Evolutionary conservation across 495 filamentous ascomycete species (phyloP).

Genomic region (Talaromyces borbonicus): DNA sequence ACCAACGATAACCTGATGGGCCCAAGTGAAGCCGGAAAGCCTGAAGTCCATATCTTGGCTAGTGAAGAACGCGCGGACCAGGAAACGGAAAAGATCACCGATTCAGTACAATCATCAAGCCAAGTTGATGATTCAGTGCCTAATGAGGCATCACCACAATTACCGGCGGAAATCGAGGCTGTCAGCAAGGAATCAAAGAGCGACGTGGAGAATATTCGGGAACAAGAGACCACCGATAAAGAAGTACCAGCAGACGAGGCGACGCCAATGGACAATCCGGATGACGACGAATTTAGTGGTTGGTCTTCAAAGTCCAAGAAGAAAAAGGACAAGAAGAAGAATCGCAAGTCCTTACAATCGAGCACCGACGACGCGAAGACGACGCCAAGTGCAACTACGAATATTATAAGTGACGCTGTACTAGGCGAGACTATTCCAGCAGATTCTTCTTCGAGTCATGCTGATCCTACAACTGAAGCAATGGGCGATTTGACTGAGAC

Average conservation of each 20-base stretch:
- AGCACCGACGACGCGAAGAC: slow-evolving; percentile 9
- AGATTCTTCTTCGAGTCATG: slow-evolving; percentile 9
- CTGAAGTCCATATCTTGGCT: no score
- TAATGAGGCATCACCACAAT: no score
- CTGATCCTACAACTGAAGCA: slow-evolving; percentile 1
- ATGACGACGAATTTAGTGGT: not conserved
- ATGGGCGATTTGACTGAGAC: not conserved
- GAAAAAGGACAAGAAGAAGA: slow-evolving; percentile 20
- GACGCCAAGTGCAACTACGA: not conserved
- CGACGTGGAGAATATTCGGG: no score
- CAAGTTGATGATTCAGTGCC: no score
- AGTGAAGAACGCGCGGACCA: no score
- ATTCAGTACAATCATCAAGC: no score
- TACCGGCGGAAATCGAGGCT: no score
- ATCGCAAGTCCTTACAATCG: slow-evolving; percentile 17
- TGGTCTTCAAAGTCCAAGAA: slow-evolving; percentile 2
- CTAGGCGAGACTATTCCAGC: not conserved
- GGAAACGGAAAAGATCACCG: no score
- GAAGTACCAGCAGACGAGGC: not conserved
- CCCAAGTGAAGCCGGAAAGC: no score
- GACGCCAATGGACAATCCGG: not conserved
- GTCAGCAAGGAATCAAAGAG: no score
- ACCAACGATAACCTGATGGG: no score
- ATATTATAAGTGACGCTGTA: not conserved
- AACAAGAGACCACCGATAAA: no score